Evolutionary conservation across 176 grass and related monocot species (phyloP).

Genomic region (Saccharum officinarum): DNA sequence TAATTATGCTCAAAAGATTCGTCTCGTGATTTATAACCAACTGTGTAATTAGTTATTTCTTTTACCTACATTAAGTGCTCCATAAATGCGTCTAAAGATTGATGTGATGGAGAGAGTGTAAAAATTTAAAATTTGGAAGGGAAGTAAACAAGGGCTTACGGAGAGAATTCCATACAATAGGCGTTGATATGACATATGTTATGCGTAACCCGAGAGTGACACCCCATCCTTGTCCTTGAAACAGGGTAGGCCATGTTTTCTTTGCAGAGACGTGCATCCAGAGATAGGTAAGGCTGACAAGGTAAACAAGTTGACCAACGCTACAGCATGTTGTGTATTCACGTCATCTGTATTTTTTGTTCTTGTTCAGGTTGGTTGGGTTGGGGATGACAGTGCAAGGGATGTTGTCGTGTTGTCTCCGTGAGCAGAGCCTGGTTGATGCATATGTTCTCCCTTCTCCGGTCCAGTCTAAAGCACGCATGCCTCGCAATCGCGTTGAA

Average conservation of each 20-base stretch:
- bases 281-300: not conserved
- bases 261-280: not conserved
- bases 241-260: not conserved
- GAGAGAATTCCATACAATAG: not conserved
- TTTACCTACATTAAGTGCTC: too few species aligned
- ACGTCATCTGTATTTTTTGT: not conserved
- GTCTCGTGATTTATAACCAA: too few species aligned
- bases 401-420: not conserved
- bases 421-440: not conserved
- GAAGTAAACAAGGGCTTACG: too few species aligned
- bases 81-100: too few species aligned
- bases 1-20: too few species aligned
- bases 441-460: not conserved
- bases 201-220: not conserved
- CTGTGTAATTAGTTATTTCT: too few species aligned
- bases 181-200: not conserved
- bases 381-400: not conserved
- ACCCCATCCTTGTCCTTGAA: not conserved
- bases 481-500: not conserved
- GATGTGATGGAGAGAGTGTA: too few species aligned
- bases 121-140: too few species aligned
- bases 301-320: not conserved
- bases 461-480: constrained; percentile 15
- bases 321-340: not conserved
- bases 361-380: not conserved